phyloP scores from a whole-genome alignment of 2,329 filamentous ascomycete species.

The Alternaria viburni region DNA sequence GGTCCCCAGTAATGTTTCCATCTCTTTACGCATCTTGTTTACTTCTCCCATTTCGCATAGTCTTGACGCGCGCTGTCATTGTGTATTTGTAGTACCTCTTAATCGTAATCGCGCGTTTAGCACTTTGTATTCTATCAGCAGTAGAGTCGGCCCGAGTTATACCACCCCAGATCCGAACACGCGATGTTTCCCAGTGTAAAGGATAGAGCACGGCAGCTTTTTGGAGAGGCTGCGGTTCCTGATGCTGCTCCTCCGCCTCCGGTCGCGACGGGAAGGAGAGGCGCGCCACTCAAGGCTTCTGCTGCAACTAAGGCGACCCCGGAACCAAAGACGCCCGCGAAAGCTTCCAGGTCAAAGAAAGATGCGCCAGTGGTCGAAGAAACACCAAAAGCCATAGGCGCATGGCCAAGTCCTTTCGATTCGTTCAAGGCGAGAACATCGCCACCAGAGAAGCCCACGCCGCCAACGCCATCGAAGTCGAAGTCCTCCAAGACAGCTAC shows the following conservation, averaged over 20 bases:
- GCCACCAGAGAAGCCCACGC: neutral
- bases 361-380: conserved; percentile 6
- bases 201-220: conserved; percentile 22
- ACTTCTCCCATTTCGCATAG: neutral
- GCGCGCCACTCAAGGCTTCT: conserved; percentile 12
- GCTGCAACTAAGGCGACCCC: conserved; percentile 10
- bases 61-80: conserved; percentile 1
- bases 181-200: conserved; percentile 31
- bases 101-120: neutral
- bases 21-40: conserved; percentile 7
- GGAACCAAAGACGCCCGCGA: conserved; percentile 10
- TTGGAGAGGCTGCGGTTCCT: conserved; percentile 8
- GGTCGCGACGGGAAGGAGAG: conserved; percentile 13
- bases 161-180: neutral
- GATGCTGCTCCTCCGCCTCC: conserved; percentile 9
- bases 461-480: conserved; percentile 11
- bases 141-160: conserved; percentile 1
- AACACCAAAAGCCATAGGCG: conserved; percentile 10
- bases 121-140: neutral
- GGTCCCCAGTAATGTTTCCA: conserved; percentile 10
- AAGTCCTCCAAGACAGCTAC: neutral
- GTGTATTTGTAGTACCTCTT: neutral
- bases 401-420: conserved; percentile 13
- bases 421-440: conserved; percentile 6
- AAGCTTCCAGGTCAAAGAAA: conserved; percentile 2